Evolutionary conservation across 257 asterid species (phyloP), one percentile per base, ranked within the genome.

Genomic region (Avicennia marina): DNA sequence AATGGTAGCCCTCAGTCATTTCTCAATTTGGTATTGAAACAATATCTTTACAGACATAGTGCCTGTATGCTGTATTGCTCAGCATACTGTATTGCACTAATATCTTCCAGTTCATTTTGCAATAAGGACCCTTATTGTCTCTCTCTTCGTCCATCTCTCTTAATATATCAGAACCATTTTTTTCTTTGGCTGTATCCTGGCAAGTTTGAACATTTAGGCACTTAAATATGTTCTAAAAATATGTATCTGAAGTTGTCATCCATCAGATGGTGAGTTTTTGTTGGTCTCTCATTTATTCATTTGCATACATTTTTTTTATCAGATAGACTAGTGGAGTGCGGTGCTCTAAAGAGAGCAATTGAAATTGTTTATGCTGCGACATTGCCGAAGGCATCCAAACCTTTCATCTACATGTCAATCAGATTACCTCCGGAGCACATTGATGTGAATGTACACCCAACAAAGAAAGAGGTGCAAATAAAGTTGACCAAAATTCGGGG

Each of bases 321-420:
- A 91, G 98, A 85, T 74, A 88, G 98, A 64, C 87, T 91, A 21
- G 95, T 91, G 31, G 98, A 91, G 6, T 88, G 98, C 70, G 83
- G 89, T 64, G 68, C 89, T 72, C 71, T 91, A 60, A 91, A 91
- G 87, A 80, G 98, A 75, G 95, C 97, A 63, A 80, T 83, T n/a
- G 98, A 91, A 77, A 78, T 91, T 65, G 90, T 88, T 75, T 91
- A 91, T 80, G 72, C 94, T 72, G 98, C 98, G 52, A 91, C 98
- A 45, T 74, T 88, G 74, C 98, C 97, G 33, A 88, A 86, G 78
- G 98, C 98, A 62, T 83, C 95, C 49, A 91, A 91, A 63, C 98
- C 97, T 59, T 88, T 88, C 71, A 73, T 86, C 58, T 88, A 86
- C 76, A 79, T 91, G 90, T 83, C 97, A 71, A 81, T 88, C 74